A percentile compares a stretch with the other conserved stretches of the same genome.
Evolutionary conservation across 2,329 filamentous ascomycete species (phyloP).

Genomic region (Fusarium vanettenii): DNA sequence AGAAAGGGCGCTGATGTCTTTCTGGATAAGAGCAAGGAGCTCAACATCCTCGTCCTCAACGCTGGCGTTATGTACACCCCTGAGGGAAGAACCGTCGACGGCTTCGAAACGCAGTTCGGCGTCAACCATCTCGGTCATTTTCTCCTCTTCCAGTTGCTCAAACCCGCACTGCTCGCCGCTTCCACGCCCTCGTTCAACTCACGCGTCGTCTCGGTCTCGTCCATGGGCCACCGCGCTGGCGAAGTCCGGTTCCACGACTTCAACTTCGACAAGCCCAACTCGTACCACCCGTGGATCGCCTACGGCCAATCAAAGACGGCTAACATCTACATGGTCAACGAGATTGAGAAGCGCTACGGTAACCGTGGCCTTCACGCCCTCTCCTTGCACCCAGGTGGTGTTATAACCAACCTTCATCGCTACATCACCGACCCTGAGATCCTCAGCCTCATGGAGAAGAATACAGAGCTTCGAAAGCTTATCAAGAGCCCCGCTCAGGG

Average conservation of each 20-base stretch:
- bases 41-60: constrained; percentile 16
- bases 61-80: constrained; percentile 24
- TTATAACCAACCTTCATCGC: constrained; percentile 4
- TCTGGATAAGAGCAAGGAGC: not conserved
- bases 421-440: not conserved
- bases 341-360: constrained; percentile 29
- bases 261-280: constrained; percentile 22
- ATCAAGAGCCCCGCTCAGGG: constrained; percentile 4
- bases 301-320: constrained; percentile 36
- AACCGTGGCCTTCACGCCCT: constrained; percentile 14
- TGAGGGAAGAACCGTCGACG: constrained; percentile 18
- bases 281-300: constrained; percentile 22
- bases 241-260: constrained; percentile 25
- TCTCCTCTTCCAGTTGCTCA: constrained; percentile 52
- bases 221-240: constrained; percentile 50
- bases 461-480: not conserved
- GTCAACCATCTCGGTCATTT: constrained; percentile 45
- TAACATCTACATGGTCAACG: constrained; percentile 33
- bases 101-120: constrained; percentile 41
- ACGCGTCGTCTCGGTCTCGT: constrained; percentile 60
- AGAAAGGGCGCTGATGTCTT: not conserved
- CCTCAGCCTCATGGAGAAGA: not conserved
- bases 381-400: constrained; percentile 24
- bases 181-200: constrained; percentile 54
- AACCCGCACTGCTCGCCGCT: constrained; percentile 53